Conservation (phyloP, 441 rosid genomes). For the Dalechampia spathulata region DNA sequence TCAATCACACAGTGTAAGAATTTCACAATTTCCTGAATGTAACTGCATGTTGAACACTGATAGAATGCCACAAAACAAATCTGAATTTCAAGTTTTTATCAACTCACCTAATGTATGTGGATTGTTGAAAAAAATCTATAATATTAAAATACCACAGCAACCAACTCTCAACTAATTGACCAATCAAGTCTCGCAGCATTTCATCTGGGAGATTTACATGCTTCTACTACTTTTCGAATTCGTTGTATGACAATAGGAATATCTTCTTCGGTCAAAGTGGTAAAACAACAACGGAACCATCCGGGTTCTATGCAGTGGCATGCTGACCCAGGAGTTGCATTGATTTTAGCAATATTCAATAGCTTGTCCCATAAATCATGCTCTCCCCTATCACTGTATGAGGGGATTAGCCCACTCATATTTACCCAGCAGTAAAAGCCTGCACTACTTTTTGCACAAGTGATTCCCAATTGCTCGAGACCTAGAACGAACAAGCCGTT, state of each 20-base stretch:
- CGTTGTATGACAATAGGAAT: slow-evolving; percentile 54
- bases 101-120: slow-evolving; percentile 6
- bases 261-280: slow-evolving; percentile 52
- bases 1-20: slow-evolving; percentile 13
- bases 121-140: neutral
- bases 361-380: slow-evolving; percentile 75
- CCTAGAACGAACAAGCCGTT: slow-evolving; percentile 35
- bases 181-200: neutral
- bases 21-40: slow-evolving; percentile 14
- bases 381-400: slow-evolving; percentile 78
- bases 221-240: slow-evolving; percentile 42
- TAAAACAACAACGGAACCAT: slow-evolving; percentile 87
- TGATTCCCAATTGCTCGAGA: slow-evolving; percentile 44
- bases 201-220: slow-evolving; percentile 33
- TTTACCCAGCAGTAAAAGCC: slow-evolving; percentile 76
- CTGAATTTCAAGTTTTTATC: neutral
- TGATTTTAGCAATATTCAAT: slow-evolving; percentile 61
- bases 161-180: slow-evolving; percentile 3
- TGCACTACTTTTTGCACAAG: slow-evolving; percentile 45
- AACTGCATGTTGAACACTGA: slow-evolving; percentile 14
- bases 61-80: slow-evolving; percentile 12
- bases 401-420: slow-evolving; percentile 62
- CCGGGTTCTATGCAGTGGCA: slow-evolving; percentile 93
- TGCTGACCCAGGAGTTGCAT: slow-evolving; percentile 79
- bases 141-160: slow-evolving; percentile 4